Percentiles rank a stretch among this genome's conserved stretches.
phyloP scores from a whole-genome alignment of 345 rosid species.

The Citropsis articulata region DNA sequence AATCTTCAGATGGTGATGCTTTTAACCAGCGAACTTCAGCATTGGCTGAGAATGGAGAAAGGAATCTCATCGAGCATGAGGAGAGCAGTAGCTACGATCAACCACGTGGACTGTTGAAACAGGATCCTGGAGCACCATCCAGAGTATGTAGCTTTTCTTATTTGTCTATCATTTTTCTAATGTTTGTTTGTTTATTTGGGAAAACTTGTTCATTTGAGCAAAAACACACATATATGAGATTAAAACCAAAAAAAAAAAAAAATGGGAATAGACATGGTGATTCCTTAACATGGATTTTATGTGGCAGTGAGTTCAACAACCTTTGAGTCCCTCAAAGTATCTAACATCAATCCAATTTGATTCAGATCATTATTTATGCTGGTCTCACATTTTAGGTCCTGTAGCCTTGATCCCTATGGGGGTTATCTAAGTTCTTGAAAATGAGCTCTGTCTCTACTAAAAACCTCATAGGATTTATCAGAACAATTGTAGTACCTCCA shows the following conservation, averaged over 20 bases:
- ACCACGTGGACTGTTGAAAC: conserved; percentile 22
- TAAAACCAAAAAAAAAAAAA: not conserved
- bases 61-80: not conserved
- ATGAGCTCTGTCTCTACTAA: not conserved
- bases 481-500: not conserved
- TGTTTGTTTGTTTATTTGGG: not conserved
- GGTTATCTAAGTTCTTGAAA: not conserved
- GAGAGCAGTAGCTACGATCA: conserved; percentile 25
- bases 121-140: conserved; percentile 26
- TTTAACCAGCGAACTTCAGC: conserved; percentile 13
- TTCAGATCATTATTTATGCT: not conserved
- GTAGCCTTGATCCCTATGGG: not conserved
- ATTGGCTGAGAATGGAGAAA: conserved; percentile 5
- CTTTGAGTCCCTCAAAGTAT: not conserved
- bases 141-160: conserved; percentile 23
- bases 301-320: not conserved
- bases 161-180: not conserved
- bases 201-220: not conserved
- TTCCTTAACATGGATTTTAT: not conserved
- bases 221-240: not conserved
- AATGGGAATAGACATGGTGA: not conserved
- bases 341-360: not conserved
- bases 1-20: conserved; percentile 23
- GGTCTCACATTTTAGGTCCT: not conserved
- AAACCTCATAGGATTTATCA: not conserved